These are phyloP conservation scores for Platanthera zijinensis DNA, from an alignment of 106 monocot species.

Conservation along the genomic window DNA sequence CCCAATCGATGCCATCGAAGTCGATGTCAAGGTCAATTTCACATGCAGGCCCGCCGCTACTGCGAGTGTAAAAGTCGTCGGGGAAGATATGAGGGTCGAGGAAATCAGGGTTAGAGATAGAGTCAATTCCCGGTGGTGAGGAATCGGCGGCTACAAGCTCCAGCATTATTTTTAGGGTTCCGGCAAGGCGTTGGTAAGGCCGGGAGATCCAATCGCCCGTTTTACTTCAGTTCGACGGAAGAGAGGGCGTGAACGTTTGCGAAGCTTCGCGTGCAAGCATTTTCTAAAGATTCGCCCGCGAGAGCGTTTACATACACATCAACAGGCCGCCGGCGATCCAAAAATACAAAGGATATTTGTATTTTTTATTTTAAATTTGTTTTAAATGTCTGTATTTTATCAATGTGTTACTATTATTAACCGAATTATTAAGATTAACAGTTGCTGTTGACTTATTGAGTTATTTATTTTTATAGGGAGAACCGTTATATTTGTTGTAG, in stretches of 20 bases:
- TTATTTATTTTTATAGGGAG: no score
- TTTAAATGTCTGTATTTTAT: no score
- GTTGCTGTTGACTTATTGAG: no score
- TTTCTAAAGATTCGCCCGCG: no score
- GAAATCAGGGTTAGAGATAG: neutral
- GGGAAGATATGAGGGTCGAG: constrained; percentile 24
- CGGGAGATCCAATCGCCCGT: neutral
- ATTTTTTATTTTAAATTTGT: no score
- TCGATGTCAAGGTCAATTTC: constrained; percentile 9
- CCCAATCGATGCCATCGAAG: constrained; percentile 28
- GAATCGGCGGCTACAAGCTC: neutral
- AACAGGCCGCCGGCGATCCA: no score
- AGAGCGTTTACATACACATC: no score
- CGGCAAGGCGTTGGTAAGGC: neutral
- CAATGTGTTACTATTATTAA: no score
- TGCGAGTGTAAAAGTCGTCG: constrained; percentile 6
- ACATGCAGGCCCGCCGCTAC: neutral
- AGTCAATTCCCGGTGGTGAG: neutral
- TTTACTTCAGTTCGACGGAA: neutral
- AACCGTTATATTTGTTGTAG: no score
- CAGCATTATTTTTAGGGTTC: neutral
- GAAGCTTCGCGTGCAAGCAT: neutral
- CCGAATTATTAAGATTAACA: no score
- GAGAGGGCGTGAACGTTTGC: neutral
- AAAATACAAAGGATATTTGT: no score